Conservation (phyloP, 257 asterid genomes). For the Leptodermis oblonga region DNA sequence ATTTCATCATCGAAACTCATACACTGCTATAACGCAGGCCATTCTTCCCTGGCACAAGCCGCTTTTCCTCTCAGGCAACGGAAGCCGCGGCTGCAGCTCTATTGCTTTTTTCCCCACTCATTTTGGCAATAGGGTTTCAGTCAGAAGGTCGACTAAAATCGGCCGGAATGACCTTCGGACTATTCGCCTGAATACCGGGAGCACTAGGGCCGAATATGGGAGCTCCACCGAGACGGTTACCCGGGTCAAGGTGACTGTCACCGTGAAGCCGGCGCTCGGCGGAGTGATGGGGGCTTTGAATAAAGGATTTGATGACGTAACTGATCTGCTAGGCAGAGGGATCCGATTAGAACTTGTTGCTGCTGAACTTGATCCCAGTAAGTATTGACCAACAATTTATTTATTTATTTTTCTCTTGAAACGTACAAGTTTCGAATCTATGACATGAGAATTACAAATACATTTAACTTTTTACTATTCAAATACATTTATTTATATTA, state of each 20-base stretch:
- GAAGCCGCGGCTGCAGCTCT: neutral
- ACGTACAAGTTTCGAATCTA: too few species aligned
- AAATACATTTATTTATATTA: too few species aligned
- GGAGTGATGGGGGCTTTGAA: slow-evolving; percentile 19
- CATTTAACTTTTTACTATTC: neutral
- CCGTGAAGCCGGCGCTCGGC: slow-evolving; percentile 39
- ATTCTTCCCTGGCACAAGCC: slow-evolving; percentile 17
- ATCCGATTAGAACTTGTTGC: slow-evolving; percentile 22
- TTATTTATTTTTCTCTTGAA: too few species aligned
- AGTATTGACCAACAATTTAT: slow-evolving; percentile 13
- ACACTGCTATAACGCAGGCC: slow-evolving; percentile 19
- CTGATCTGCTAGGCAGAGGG: slow-evolving; percentile 22
- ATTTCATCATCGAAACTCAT: slow-evolving; percentile 8
- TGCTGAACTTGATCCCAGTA: slow-evolving; percentile 34
- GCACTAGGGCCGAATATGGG: slow-evolving; percentile 23
- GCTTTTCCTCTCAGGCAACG: neutral
- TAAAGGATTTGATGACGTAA: slow-evolving; percentile 19
- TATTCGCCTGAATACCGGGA: neutral
- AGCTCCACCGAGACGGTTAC: slow-evolving; percentile 18
- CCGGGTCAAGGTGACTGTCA: slow-evolving; percentile 33
- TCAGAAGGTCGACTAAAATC: neutral
- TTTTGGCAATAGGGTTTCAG: neutral
- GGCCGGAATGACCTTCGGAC: neutral
- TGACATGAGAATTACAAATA: too few species aligned
- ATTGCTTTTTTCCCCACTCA: slow-evolving; percentile 1